Conservation (phyloP, 352 stramenopile species). For the Globisporangium emineosum region DNA sequence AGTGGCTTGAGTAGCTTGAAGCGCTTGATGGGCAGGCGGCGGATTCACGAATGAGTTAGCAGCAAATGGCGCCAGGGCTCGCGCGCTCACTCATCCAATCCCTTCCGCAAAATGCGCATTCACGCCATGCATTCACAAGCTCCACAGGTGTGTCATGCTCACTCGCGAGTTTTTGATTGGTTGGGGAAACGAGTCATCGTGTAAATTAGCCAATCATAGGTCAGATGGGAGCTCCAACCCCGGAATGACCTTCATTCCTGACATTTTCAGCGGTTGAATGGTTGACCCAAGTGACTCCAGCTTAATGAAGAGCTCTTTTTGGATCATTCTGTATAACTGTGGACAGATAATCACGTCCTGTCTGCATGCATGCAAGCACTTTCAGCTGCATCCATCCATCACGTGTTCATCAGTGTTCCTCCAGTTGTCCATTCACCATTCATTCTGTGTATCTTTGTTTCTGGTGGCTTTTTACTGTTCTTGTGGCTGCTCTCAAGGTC, state of each 20-base stretch:
- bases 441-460: conserved; percentile 11
- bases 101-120: neutral
- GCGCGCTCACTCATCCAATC: neutral
- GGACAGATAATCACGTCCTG: neutral
- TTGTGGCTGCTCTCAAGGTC: neutral
- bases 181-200: neutral
- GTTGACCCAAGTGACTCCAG: neutral
- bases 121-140: neutral
- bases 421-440: conserved; percentile 12
- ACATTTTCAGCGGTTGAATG: neutral
- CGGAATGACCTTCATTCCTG: neutral
- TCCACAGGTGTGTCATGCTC: neutral
- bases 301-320: conserved; percentile 3
- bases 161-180: neutral
- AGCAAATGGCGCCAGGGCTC: neutral
- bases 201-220: neutral
- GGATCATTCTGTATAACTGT: neutral
- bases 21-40: neutral
- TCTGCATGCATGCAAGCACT: neutral
- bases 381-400: conserved; percentile 6
- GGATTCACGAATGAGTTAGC: conserved; percentile 6
- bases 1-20: neutral
- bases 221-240: neutral
- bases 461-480: neutral
- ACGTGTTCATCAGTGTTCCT: neutral